A percentile compares a stretch with the other conserved stretches of the same genome.
phyloP scores from a whole-genome alignment of 148 eudicot species.

The Rhododendron molle region DNA sequence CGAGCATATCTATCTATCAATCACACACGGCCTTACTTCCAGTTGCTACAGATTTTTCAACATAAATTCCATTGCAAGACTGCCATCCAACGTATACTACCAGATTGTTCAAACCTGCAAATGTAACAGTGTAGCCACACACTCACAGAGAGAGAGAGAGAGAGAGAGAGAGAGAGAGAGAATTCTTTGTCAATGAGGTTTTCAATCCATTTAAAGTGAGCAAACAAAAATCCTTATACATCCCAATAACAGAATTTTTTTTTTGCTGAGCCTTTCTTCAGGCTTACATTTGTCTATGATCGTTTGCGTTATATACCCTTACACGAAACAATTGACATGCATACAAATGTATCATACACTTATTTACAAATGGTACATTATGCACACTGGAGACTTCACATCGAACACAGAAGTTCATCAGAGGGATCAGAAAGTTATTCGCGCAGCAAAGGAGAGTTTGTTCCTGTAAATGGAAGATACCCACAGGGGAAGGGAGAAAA shows the following conservation, averaged over 20 bases:
- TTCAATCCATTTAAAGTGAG: background rate
- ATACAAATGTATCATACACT: background rate
- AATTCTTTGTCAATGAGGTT: background rate
- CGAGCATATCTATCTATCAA: background rate
- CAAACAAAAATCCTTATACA: background rate
- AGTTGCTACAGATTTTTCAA: background rate
- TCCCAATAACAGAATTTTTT: background rate
- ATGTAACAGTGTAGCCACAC: background rate
- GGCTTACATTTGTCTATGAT: background rate
- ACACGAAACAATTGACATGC: background rate
- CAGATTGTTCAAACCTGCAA: background rate
- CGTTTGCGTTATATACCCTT: background rate
- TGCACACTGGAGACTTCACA: background rate
- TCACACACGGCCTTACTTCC: background rate
- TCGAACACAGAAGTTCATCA: background rate
- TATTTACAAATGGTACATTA: background rate
- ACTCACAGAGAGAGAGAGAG: background rate
- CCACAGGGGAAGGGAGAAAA: background rate
- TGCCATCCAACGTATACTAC: background rate
- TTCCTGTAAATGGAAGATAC: conserved; percentile 14
- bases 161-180: background rate
- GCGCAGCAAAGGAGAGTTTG: background rate
- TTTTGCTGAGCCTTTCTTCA: background rate
- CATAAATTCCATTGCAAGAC: background rate
- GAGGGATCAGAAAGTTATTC: conserved; percentile 1